Percentiles rank a stretch among this genome's conserved stretches.
phyloP scores from a whole-genome alignment of 1,139 yeast species.

The Debaryomyces coudertii region DNA sequence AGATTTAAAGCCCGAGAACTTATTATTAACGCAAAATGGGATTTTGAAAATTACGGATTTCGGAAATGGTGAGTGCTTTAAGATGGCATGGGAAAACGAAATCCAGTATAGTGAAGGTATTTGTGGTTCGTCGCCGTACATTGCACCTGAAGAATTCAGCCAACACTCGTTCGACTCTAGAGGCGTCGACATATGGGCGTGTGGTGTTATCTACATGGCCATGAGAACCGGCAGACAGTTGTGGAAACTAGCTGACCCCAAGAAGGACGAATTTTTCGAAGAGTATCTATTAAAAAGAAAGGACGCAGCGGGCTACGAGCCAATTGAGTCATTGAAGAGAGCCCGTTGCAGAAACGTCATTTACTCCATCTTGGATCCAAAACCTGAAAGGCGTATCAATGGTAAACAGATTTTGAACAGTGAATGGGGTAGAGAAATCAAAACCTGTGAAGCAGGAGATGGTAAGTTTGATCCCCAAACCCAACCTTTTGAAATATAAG shows the following conservation, averaged over 20 bases:
- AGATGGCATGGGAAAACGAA: conserved; percentile 95
- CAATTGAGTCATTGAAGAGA: conserved; percentile 79
- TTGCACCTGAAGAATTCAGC: conserved; percentile 92
- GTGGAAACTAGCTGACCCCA: conserved; percentile 81
- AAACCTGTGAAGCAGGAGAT: conserved; percentile 71
- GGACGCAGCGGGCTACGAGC: conserved; percentile 84
- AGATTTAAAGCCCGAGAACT: conserved; percentile 92
- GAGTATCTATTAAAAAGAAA: conserved; percentile 77
- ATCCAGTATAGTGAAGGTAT: conserved; percentile 83
- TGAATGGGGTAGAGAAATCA: conserved; percentile 94
- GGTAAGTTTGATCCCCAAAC: conserved; percentile 12
- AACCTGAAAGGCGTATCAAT: conserved; percentile 81
- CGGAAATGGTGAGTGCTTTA: conserved; percentile 94
- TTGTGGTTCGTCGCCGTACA: conserved; percentile 89
- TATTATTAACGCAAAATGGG: conserved; percentile 79
- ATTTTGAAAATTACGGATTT: conserved; percentile 88
- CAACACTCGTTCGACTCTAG: conserved; percentile 83
- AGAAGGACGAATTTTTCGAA: conserved; percentile 77
- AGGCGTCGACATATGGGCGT: conserved; percentile 93
- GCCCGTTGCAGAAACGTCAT: conserved; percentile 90
- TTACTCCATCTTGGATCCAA: conserved; percentile 89
- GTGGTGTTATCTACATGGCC: conserved; percentile 97
- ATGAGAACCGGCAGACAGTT: conserved; percentile 95
- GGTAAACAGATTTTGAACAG: conserved; percentile 86
- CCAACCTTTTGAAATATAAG: background rate